Conservation (phyloP, 2,329 filamentous ascomycete genomes). For the Exophiala calicioides region DNA sequence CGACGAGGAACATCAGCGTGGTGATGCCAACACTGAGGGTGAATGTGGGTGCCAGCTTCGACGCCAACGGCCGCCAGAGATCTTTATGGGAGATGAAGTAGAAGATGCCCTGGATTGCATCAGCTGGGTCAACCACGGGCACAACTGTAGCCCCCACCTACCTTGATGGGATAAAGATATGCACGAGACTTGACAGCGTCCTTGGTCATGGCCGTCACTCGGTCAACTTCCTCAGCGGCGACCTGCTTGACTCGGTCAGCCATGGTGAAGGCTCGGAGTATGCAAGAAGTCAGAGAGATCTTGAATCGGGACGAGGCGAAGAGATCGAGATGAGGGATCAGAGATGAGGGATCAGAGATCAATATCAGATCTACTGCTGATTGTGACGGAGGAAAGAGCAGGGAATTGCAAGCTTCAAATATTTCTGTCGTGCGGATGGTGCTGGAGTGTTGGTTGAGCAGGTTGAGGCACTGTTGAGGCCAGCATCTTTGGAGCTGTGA, state of each 20-base stretch:
- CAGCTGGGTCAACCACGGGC: slow-evolving; percentile 10
- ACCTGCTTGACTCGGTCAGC: slow-evolving; percentile 57
- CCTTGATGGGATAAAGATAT: slow-evolving; percentile 83
- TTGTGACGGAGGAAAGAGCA: background rate
- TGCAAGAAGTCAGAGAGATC: too few species aligned
- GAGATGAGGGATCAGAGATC: too few species aligned
- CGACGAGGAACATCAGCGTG: slow-evolving; percentile 79
- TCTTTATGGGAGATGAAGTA: slow-evolving; percentile 61
- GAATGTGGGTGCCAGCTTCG: slow-evolving; percentile 63
- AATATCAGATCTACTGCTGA: too few species aligned
- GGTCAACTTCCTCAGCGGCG: slow-evolving; percentile 68
- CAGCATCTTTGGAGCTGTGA: background rate
- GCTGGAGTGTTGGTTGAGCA: too few species aligned
- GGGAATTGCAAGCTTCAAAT: too few species aligned
- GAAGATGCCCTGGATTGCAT: slow-evolving; percentile 54
- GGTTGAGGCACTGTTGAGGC: too few species aligned
- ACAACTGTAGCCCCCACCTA: slow-evolving; percentile 32
- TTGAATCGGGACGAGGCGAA: background rate
- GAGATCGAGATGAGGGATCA: background rate
- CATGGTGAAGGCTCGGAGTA: too few species aligned
- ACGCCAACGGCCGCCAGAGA: slow-evolving; percentile 61
- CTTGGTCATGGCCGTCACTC: slow-evolving; percentile 62
- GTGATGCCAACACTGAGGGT: slow-evolving; percentile 72
- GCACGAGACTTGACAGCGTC: slow-evolving; percentile 74
- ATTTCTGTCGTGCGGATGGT: too few species aligned